These are phyloP conservation scores for Talaromyces sp. DNA, from an alignment of 2,329 filamentous ascomycete species.

Conservation along the genomic window DNA sequence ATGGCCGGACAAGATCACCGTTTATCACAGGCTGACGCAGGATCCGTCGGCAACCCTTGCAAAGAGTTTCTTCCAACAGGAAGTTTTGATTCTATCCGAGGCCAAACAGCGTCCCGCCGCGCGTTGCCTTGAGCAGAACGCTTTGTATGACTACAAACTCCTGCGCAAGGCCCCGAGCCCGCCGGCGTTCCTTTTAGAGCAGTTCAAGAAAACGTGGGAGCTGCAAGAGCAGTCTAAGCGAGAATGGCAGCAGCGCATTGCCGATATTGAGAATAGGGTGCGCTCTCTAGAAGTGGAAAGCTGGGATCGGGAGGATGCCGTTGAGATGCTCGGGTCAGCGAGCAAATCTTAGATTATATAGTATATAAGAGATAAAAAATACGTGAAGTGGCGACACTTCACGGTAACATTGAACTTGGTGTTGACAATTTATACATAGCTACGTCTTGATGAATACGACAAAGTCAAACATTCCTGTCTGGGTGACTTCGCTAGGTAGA, in stretches of 20 bases:
- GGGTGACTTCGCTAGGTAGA: not conserved
- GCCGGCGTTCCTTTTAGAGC: constrained; percentile 56
- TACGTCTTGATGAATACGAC: not conserved
- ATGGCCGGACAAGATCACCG: constrained; percentile 75
- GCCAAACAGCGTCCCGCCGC: constrained; percentile 67
- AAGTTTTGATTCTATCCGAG: constrained; percentile 69
- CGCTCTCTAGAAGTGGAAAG: constrained; percentile 62
- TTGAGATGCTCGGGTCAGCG: constrained; percentile 60
- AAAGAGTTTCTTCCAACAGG: constrained; percentile 38
- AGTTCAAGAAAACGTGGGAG: constrained; percentile 55
- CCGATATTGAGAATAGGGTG: constrained; percentile 54
- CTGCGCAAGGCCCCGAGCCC: constrained; percentile 52
- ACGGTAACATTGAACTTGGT: too few relatives aligned
- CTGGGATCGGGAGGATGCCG: constrained; percentile 67
- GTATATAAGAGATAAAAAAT: not conserved
- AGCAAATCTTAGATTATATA: not conserved
- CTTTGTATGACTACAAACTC: constrained; percentile 67
- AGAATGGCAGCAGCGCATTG: constrained; percentile 50
- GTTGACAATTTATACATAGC: not conserved
- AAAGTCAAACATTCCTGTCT: too few relatives aligned
- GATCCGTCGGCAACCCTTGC: constrained; percentile 39
- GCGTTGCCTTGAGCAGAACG: constrained; percentile 69
- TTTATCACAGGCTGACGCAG: constrained; percentile 69
- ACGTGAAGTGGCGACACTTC: not conserved
- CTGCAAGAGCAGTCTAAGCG: constrained; percentile 57